A percentile compares a stretch with the other conserved stretches of the same genome.
phyloP scores from a whole-genome alignment of 2,329 filamentous ascomycete genomes.

The Aciculosporium take region DNA sequence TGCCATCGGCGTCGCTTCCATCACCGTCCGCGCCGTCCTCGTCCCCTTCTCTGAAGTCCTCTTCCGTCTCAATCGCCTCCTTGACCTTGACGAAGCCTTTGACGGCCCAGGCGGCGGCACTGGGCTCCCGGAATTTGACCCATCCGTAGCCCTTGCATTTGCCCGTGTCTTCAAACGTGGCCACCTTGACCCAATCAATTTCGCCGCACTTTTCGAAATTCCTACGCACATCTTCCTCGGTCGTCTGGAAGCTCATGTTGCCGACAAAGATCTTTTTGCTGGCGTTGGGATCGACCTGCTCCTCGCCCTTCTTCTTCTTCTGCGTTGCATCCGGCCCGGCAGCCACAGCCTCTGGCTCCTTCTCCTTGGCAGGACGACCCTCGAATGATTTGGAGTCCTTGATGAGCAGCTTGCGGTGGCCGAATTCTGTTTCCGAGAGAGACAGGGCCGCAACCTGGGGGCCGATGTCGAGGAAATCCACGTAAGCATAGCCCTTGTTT shows the following conservation, averaged over 20 bases:
- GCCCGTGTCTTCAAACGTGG: slow-evolving; percentile 89
- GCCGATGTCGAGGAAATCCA: slow-evolving; percentile 67
- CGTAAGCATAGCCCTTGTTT: slow-evolving; percentile 96
- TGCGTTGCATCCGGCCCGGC: slow-evolving; percentile 18
- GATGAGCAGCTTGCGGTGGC: slow-evolving; percentile 71
- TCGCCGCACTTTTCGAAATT: slow-evolving; percentile 79
- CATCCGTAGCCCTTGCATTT: slow-evolving; percentile 98
- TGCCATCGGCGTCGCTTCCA: slow-evolving; percentile 13
- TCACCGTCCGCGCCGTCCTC: slow-evolving; percentile 31
- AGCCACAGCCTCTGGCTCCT: slow-evolving; percentile 18
- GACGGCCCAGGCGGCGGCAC: slow-evolving; percentile 54
- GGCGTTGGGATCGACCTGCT: slow-evolving; percentile 32
- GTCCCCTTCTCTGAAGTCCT: slow-evolving; percentile 40
- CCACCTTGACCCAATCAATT: slow-evolving; percentile 71
- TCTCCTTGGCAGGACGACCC: slow-evolving; percentile 63
- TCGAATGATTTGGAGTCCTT: slow-evolving; percentile 86
- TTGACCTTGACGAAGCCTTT: slow-evolving; percentile 65
- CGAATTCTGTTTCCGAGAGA: slow-evolving; percentile 70
- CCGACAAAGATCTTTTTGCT: slow-evolving; percentile 83
- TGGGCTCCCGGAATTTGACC: slow-evolving; percentile 75
- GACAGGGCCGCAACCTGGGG: slow-evolving; percentile 65
- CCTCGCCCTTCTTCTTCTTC: slow-evolving; percentile 22
- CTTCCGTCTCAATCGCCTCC: slow-evolving; percentile 48
- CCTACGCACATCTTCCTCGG: slow-evolving; percentile 62
- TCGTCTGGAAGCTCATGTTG: slow-evolving; percentile 71